Base-by-base conservation (phyloP, 2,329 filamentous ascomycete species). In the Xylariales sp. region DNA sequence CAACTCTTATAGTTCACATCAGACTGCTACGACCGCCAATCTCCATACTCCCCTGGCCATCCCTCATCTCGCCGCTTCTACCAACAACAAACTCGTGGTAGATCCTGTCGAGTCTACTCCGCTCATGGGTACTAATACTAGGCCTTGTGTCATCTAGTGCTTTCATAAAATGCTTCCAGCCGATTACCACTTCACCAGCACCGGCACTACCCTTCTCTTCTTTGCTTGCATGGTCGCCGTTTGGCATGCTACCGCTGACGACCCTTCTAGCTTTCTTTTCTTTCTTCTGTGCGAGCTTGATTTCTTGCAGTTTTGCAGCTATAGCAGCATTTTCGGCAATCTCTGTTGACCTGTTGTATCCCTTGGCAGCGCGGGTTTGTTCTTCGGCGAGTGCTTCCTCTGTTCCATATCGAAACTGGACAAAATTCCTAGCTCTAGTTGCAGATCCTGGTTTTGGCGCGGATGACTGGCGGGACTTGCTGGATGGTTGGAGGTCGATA, bases 21-120 rank as follows among this genome's bases (percentile, higher is more conserved):
- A 98, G 70, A 64, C 89, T 97, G 52, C 85, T 91, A 57, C 93
- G 73, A 12, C 90, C 93, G 6, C 93, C 93, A 64, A 98, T 81
- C 63, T 97, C 93, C 61, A 83, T 94, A 40, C 85, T 86, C 0
- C 86, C 89, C 63, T 97, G 88, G 2, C 93, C 93, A 61, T 85
- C 91, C 43, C 83, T 88, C 88, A 98, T 89, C 68, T 97, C 90
- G 6, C 93, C 93, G 60, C 90, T 95, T 50, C 93, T 75, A 1
- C 89, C 90, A 4, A 88, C 86, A 1, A 96, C 83, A 69, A 98
- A 98, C 65, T 98, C 93, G 13, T 75, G 72, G 58, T 98, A 98
- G 44, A 98, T 96, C 28, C 77, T 78, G 52, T 78, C 74, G 48
- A 98, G 62, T 42, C 91, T 70, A 44, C 67, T 72, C 52, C 81